Conservation (phyloP, 257 asterid species). For the Gentiana dahurica region DNA sequence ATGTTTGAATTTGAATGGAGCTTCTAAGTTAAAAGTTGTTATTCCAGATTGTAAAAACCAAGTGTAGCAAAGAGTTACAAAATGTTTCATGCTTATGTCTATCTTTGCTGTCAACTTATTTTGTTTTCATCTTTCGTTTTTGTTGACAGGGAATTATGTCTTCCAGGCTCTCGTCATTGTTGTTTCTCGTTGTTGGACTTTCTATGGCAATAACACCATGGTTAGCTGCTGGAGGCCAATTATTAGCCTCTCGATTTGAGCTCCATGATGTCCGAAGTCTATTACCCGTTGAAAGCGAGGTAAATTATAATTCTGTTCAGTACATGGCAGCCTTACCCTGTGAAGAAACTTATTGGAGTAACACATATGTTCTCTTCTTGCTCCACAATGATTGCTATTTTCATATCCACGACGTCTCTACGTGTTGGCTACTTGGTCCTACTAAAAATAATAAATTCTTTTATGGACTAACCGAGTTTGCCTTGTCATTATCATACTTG, state of each 20-base stretch:
- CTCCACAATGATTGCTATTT: too few species aligned
- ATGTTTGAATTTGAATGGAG: too few species aligned
- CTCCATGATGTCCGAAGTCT: slow-evolving; percentile 95
- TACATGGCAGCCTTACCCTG: not conserved
- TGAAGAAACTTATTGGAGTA: not conserved
- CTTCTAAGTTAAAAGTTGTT: too few species aligned
- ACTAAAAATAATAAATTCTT: too few species aligned
- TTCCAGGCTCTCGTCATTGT: slow-evolving; percentile 74
- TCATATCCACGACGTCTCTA: too few species aligned
- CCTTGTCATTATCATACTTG: too few species aligned
- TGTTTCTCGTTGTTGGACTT: slow-evolving; percentile 94
- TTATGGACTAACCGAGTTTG: too few species aligned
- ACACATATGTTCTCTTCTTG: not conserved
- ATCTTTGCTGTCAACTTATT: not conserved
- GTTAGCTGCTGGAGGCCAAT: slow-evolving; percentile 99
- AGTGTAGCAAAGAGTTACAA: too few species aligned
- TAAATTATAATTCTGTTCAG: slow-evolving; percentile 16
- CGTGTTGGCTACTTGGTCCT: too few species aligned
- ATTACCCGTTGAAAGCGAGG: slow-evolving; percentile 98
- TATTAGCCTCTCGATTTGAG: slow-evolving; percentile 96
- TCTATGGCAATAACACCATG: slow-evolving; percentile 99
- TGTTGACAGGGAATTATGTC: slow-evolving; percentile 87
- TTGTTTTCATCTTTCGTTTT: not conserved
- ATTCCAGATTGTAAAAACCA: too few species aligned
- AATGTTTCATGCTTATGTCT: too few species aligned